A percentile compares a stretch with the other conserved stretches of the same genome.
Conservation (phyloP, 2,329 filamentous ascomycete species). For the Didymella arachidicola region DNA sequence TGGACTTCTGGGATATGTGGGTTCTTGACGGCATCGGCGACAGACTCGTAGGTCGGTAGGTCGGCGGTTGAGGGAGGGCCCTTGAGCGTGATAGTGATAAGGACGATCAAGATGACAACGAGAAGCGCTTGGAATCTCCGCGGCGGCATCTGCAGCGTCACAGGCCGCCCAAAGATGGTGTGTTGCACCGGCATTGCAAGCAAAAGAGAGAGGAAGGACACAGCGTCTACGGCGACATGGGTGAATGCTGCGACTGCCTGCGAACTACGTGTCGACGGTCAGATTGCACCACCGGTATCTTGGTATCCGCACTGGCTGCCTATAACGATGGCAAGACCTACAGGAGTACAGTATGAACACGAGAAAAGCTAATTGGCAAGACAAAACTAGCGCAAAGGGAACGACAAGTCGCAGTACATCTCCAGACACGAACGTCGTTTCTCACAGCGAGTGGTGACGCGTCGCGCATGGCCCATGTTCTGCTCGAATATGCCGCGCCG, state of each 20-base stretch:
- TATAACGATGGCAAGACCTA: slow-evolving; percentile 2
- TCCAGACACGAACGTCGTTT: slow-evolving; percentile 1
- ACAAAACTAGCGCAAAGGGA: slow-evolving; percentile 11
- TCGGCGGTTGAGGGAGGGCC: slow-evolving; percentile 46
- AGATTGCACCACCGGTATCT: slow-evolving; percentile 21
- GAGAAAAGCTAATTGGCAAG: slow-evolving; percentile 1
- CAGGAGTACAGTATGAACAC: background rate
- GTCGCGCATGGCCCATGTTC: slow-evolving; percentile 20
- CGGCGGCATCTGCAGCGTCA: slow-evolving; percentile 52
- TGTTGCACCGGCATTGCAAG: slow-evolving; percentile 45
- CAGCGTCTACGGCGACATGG: slow-evolving; percentile 15
- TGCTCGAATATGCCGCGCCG: slow-evolving; percentile 6
- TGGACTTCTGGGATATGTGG: slow-evolving; percentile 47
- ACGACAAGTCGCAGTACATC: slow-evolving; percentile 13
- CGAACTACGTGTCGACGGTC: background rate
- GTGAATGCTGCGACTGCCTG: background rate
- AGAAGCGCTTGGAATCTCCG: slow-evolving; percentile 57
- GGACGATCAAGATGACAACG: slow-evolving; percentile 43
- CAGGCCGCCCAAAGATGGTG: slow-evolving; percentile 43
- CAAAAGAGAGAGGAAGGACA: slow-evolving; percentile 7
- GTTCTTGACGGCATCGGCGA: slow-evolving; percentile 51
- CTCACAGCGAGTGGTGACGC: slow-evolving; percentile 21
- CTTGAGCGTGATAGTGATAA: slow-evolving; percentile 48
- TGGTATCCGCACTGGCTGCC: slow-evolving; percentile 23
- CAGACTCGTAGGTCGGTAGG: slow-evolving; percentile 48